Conservation (phyloP, 352 stramenopile genomes). For the Pythium rishiriense region DNA sequence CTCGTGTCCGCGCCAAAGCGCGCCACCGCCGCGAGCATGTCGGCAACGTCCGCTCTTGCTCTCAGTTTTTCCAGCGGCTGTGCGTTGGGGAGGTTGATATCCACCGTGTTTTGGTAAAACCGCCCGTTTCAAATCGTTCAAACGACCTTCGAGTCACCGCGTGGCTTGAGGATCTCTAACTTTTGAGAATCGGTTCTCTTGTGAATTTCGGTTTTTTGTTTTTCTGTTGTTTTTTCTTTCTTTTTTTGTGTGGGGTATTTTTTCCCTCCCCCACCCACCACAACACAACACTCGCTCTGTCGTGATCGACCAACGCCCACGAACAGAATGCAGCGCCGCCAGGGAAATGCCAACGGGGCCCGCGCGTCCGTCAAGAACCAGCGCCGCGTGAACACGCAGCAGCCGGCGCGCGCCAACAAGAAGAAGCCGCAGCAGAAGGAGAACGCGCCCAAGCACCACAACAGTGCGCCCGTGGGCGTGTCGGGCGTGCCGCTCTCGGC, state of each 20-base stretch:
- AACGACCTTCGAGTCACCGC: conserved; percentile 30
- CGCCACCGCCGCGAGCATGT: conserved; percentile 19
- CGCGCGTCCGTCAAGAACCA: conserved; percentile 59
- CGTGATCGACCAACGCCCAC: background rate
- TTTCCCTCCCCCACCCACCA: background rate
- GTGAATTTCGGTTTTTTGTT: conserved; percentile 1
- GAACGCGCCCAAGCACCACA: conserved; percentile 23
- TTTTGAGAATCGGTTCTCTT: conserved; percentile 15
- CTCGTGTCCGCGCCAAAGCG: conserved; percentile 5
- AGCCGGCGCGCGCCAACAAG: conserved; percentile 16
- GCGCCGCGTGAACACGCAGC: conserved; percentile 49
- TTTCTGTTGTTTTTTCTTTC: background rate
- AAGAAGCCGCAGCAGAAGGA: conserved; percentile 28
- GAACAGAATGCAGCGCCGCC: conserved; percentile 19
- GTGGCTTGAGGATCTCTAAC: background rate
- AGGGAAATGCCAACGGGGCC: conserved; percentile 21
- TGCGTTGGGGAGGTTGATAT: too few relatives aligned
- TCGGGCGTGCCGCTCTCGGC: conserved; percentile 70
- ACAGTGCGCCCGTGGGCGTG: conserved; percentile 55
- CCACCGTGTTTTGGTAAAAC: conserved; percentile 12
- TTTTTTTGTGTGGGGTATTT: background rate
- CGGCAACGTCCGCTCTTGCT: background rate
- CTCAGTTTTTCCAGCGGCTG: background rate
- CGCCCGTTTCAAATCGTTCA: conserved; percentile 4
- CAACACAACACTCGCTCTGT: conserved; percentile 2